phyloP scores from a whole-genome alignment of 257 asterid genomes.

The Leptodermis oblonga region DNA sequence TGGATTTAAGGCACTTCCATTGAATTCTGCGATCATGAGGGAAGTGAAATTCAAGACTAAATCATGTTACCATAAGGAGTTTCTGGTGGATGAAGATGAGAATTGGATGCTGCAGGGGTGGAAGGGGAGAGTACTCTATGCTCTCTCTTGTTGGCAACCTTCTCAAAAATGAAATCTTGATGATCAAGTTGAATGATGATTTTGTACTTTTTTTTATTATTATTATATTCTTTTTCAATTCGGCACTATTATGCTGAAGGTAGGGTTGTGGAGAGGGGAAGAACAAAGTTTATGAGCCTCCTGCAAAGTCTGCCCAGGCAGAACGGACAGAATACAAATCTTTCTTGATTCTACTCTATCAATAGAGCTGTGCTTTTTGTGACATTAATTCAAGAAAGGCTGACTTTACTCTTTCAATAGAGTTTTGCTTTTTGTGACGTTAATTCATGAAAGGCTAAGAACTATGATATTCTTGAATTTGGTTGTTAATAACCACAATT shows the following conservation, averaged over 20 bases:
- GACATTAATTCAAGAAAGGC: too few species aligned
- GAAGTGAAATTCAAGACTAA: conserved; percentile 34
- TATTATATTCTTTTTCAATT: too few species aligned
- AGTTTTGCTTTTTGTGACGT: not conserved
- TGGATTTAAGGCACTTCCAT: conserved; percentile 34
- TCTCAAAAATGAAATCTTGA: not conserved
- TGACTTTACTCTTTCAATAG: not conserved
- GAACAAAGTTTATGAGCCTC: too few species aligned
- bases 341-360: too few species aligned
- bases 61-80: conserved; percentile 27
- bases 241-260: too few species aligned
- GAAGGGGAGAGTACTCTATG: conserved; percentile 31
- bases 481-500: too few species aligned
- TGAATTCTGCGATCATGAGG: conserved; percentile 35
- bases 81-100: conserved; percentile 27
- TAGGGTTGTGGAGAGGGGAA: too few species aligned
- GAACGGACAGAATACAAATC: too few species aligned
- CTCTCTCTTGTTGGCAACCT: conserved; percentile 34
- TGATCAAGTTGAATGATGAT: not conserved
- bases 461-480: too few species aligned
- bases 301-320: too few species aligned
- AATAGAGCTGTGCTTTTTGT: too few species aligned
- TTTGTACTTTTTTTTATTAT: not conserved
- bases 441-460: not conserved
- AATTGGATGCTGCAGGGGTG: conserved; percentile 39